Evolutionary conservation across 1,284 basidiomycete genomes (phyloP), one percentile per base, ranked within the genome.

Genomic region (Apiotrichum laibachii): DNA sequence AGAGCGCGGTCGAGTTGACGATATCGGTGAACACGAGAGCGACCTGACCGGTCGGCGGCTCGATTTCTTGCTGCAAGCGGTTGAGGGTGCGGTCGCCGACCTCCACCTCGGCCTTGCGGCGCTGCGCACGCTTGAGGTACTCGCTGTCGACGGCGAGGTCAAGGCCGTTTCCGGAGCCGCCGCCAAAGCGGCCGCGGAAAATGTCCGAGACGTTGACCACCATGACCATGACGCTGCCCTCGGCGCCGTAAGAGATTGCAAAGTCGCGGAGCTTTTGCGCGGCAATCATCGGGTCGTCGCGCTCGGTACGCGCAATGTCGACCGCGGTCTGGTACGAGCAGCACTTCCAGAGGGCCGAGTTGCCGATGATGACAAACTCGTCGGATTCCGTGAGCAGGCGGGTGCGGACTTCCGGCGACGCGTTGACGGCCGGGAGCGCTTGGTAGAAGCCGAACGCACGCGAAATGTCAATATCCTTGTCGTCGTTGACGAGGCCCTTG

Each of bases 1-100:
- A 99, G 2, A 99, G 81, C 61, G 90, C 88, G 0, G 96, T 99
- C 62, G 96, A 99, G 70, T 98, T 98, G 54, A 90, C 87, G 68
- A 99, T 98, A 80, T 99, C 96, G 19, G 95, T 99, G 79, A 99
- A 99, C 22, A 96, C 95, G 53, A 99, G 84, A 18, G 94, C 90
- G 43, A 99, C 81, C 71, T 92, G 88, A 0, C 96, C 96, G 6
- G 82, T 85, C 0, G 96, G 96, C 0, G 96, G 86, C 3, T 88
- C 82, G 52, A 97, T 88, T 72, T 98, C 94, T 48, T 84, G 83
- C 55, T 88, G 86, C 35, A 99, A 80, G 45, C 83, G 75, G 56
- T 82, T 82, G 45, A 85, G 77, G 10, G 79, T 81, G 8, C 80
- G 72, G 60, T 80, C 79, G 39, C 78, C 79, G 15, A 78, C 71